Conservation (phyloP, 208 protist genomes). For the Trypanosoma grayi region DNA sequence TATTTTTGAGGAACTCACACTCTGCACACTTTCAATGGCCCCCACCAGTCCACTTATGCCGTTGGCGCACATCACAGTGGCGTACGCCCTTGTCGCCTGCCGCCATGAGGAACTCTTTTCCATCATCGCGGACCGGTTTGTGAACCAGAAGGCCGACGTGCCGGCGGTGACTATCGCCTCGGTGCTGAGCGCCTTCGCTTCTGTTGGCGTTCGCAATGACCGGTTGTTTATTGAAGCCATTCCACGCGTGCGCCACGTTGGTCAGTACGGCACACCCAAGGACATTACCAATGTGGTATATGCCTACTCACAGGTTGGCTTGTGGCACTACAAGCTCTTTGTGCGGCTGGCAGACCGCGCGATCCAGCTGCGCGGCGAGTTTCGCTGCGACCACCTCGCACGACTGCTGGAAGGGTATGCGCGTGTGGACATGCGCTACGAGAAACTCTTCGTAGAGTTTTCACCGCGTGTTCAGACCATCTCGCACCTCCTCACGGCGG, state of each 20-base stretch:
- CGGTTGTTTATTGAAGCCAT: constrained; percentile 82
- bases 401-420: constrained; percentile 57
- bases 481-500: constrained; percentile 39
- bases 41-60: constrained; percentile 44
- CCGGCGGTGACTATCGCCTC: constrained; percentile 64
- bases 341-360: constrained; percentile 72
- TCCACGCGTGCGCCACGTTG: constrained; percentile 70
- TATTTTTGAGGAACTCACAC: constrained; percentile 38
- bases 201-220: constrained; percentile 55
- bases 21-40: constrained; percentile 50
- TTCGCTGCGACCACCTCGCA: constrained; percentile 39
- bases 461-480: constrained; percentile 61
- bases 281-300: constrained; percentile 76
- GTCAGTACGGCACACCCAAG: constrained; percentile 66
- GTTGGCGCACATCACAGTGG: constrained; percentile 50
- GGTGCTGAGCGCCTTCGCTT: constrained; percentile 69
- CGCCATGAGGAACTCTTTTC: constrained; percentile 69
- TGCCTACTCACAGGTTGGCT: constrained; percentile 64
- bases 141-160: constrained; percentile 53
- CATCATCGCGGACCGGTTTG: constrained; percentile 62
- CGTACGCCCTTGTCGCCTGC: constrained; percentile 41
- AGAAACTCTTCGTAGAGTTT: constrained; percentile 73
- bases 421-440: constrained; percentile 75
- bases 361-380: constrained; percentile 61
- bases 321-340: constrained; percentile 91